Evolutionary conservation across 345 rosid genomes (phyloP), one percentile per base, ranked within the genome.

Genomic region (Murraya paniculata): DNA sequence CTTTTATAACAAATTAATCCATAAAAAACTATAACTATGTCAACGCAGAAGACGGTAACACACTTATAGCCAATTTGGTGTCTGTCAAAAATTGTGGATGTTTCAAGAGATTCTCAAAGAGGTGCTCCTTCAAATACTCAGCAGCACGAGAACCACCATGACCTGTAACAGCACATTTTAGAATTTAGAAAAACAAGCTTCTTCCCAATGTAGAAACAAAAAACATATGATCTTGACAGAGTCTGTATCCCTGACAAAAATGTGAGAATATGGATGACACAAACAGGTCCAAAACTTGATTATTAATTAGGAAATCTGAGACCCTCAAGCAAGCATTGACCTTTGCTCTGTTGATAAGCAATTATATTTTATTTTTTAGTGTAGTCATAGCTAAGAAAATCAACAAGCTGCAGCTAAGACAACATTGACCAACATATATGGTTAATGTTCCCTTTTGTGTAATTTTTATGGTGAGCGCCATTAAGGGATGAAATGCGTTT

Each of bases 71-170:
- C 78, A 88, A 60, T 86, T 91, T 94, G 79, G 97, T 86, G 84
- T 97, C 93, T 58, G 79, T 78, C 86, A 88, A 72, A 82, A 97
- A 93, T 71, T 88, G 91, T 6, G 98, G 97, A 86, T 93, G 98
- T 84, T 90, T 91, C 91, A 87, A 75, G 70, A 94, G 92, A 87
- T 97, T 97, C 82, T 89, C 91, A 90, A 97, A 94, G 72, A 97
- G 92, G 83, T 94, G 97, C 79, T 88, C 87, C 89, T 94, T 97
- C 84, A 97, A 85, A 87, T 88, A 94, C 85, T 94, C 96, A 69
- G 98, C 98, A 77, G 99, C 99, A 64, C 91, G 98, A 78, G 98
- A 93, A 78, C 99, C 99, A 76, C 99, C 99, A 87, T 97, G 99
- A 77, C 99, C 99, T 97, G 92, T 28, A 77, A 85, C 60, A 22